Evolutionary conservation across 495 filamentous ascomycete species (phyloP), one percentile per base, ranked within the genome.

Genomic region (Bathelium albidoporum): DNA sequence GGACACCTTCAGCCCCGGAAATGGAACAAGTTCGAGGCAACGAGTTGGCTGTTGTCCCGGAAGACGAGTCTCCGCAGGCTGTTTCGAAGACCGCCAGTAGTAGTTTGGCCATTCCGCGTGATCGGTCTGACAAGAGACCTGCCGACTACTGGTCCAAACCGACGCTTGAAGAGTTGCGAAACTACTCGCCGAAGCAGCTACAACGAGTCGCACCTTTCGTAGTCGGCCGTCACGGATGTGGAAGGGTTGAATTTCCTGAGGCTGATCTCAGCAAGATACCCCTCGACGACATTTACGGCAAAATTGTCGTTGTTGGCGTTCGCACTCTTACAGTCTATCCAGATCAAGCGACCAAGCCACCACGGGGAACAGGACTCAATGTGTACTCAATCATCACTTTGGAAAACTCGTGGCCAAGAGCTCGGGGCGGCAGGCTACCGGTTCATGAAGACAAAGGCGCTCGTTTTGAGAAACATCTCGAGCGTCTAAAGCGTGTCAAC

Each of bases 91-190:
- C 60, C 5, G 39, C 64, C 28, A 58, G 45, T 14, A 53, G 45
- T 14, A 58, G 65, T n/a, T 53, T 62, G 14, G 45, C 2, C 58
- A 62, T 24, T 45, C 62, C 18, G 3, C 61, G 34, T 45, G 66
- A 32, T 65, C 67, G 2, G 68, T 69, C 34, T 73, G 84, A 88
- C 62, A 84, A 83, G 45, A 77, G 82, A 34, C 80, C 84, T 24
- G 90, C 90, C 64, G 77, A 81, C 2, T 98, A 98, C 75, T 97
- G 84, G 84, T 95, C 91, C 86, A 81, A 79, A 44, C 94, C 94
- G 10, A 78, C 79, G 2, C 73, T 80, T 7, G 82, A 85, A 2
- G 86, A 94, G 64, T 79, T 98, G 45, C 79, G 80, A 66, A 83
- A 83, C 52, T 85, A 96, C 87, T 84, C 81, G 65, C 82, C 83